Base-by-base conservation (phyloP, 495 filamentous ascomycete genomes). In the Pseudevernia furfuracea region DNA sequence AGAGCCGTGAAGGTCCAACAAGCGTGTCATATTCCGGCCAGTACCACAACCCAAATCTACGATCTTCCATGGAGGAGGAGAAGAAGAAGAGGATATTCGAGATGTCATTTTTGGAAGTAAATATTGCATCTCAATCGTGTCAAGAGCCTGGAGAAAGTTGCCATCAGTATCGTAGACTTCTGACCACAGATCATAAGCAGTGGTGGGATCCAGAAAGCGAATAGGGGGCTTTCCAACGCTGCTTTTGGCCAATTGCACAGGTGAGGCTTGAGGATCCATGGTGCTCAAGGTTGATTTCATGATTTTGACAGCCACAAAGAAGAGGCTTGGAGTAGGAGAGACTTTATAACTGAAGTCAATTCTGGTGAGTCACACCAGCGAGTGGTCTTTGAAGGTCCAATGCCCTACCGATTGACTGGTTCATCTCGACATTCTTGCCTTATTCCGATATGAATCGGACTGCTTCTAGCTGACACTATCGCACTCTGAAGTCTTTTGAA, bases 101-200 rank as follows among this genome's bases (percentile, higher is more conserved):
- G 67, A 55, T 15, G 88, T 69, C 60, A 89, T 81, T 0, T 65
- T 61, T 3, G 87, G 85, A 32, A 91, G 76, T 1, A 87, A 69
- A 1, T 70, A 64, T 15, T 66, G 68, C 70, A 89, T 79, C 70
- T 87, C 80, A 44, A 82, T 70, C 39, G 82, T 83, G 69, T 91
- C 88, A 39, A 89, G 77, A 8, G 81, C 80, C 75, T 90, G 88
- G 3, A 91, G 78, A 71, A 90, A 87, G 71, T 90, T 91, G 34
- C 83, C 83, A 64, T 91, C 87, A 48, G 79, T 84, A 70, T 91
- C 87, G 73, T 91, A 91, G 65, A 85, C 76, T 71, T 79, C 58
- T 32, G 77, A 75, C 80, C 79, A 82, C 60, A 68, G 71, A 52
- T 78, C 67, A 58, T 82, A 82, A 25, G 77, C 75, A 14, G 34